Base-by-base conservation (phyloP, 192 early-diverging fungal species). In the Diversispora epigaea region DNA sequence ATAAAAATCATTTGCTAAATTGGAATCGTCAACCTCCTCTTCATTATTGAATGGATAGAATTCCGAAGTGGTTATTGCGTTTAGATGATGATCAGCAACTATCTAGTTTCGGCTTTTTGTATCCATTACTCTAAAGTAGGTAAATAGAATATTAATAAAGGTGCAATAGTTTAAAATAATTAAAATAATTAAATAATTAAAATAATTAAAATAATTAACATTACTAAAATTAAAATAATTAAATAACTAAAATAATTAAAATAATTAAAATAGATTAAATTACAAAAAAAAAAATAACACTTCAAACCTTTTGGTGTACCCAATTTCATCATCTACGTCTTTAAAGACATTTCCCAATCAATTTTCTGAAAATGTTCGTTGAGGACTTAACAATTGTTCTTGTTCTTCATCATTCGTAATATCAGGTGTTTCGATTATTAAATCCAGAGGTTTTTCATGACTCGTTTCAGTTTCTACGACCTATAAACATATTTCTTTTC, bases 321-420 rank as follows among this genome's bases (percentile, higher is more conserved):
- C 82, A 63, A 88, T 81, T 12, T 84, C 85, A 10, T 79, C 74
- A n/a, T 80, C 83, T 22, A 91, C 77, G 68, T 90, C 89, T 25
- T 79, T 77, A 12, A 84, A 78, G 41, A 85, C 75, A 70, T 87
- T 83, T 69, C 76, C 85, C 85, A 86, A 63, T 82, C 61, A 70
- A 75, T 67, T 43, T 32, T 25, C 11, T 77, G 77, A 62, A 79
- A 55, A 57, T 78, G 71, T 64, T 83, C 76, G 46, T 57, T 63
- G 54, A 8, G 76, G 72, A 1, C 75, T 78, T 19, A 84, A 80
- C 1, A 77, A 82, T 10, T 32, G 25, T 32, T 32, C 25, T 32
- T 32, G 25, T 32, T 83, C 84, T 62, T 85, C 80, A 4, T 77
- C 79, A 41, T 81, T 84, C 11, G 83, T 84, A 40, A 78, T 81